Evolutionary conservation across 306 rosid genomes (phyloP), one percentile per base, ranked within the genome.

Genomic region (Lithocarpus polystachyus): DNA sequence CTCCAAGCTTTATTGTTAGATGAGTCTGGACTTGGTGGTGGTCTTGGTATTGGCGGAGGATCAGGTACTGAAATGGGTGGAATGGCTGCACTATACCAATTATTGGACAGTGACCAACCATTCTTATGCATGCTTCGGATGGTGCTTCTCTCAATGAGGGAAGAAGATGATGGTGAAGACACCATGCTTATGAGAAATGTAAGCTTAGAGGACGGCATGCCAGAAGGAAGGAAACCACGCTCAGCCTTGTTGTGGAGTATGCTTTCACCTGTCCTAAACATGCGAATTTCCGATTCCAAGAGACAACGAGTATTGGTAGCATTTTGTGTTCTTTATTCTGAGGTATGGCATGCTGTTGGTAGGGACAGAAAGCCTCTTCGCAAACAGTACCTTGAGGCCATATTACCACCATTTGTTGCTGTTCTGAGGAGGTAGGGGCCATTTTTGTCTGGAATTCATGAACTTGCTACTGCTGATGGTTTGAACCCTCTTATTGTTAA

Each of bases 11-110:
- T 95, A 72, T 89, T 95, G 75, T 89, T 95, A 81, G 97, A 93
- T 84, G 98, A 93, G 80, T 91, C 98, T 18, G 98, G 98, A 77
- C 92, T 90, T 71, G 98, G 99, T 68, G 99, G 99, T 76, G 97
- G 99, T 79, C 99, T 95, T 84, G 98, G 99, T 75, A 95, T 95
- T 61, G 99, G 99, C 61, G 92, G 96, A 82, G 99, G 99, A 71
- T 95, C 99, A 54, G 99, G 99, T 79, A 95, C 99, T 51, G 99
- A 98, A 81, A 95, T 95, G 99, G 99, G 99, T 80, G 99, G 97
- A 17, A 91, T 95, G 99, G 57, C 96, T 73, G 91, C 94, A 54
- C 92, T 95, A 68, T 95, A 89, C 90, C 97, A 95, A 84, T 84
- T 95, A 77, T 87, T 95, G 88, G 99, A 95, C 85, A 95, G 99